Percentiles rank a stretch among this genome's conserved stretches.
phyloP scores from a whole-genome alignment of 2,329 filamentous ascomycete genomes.

The Pleomassaria siparia region DNA sequence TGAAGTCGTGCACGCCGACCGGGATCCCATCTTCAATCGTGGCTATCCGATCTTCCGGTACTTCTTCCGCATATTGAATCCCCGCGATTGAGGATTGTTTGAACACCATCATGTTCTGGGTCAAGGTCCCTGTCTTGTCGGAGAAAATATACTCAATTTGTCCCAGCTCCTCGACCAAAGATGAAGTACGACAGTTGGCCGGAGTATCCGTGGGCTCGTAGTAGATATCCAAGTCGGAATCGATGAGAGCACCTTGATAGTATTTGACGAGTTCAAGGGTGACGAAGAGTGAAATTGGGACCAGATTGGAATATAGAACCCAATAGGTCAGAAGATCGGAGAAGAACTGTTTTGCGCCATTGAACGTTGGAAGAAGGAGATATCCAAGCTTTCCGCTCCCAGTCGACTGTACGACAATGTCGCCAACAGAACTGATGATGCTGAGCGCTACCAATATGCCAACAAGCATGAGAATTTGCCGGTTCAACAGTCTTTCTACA shows the following conservation, averaged over 20 bases:
- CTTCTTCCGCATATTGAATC: constrained; percentile 88
- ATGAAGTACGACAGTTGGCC: constrained; percentile 93
- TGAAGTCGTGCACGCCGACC: constrained; percentile 82
- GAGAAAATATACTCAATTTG: constrained; percentile 99
- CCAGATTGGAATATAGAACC: constrained; percentile 94
- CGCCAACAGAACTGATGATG: constrained; percentile 86
- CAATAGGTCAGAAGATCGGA: constrained; percentile 97
- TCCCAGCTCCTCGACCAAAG: constrained; percentile 91
- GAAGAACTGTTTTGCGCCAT: constrained; percentile 79
- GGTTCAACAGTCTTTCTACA: constrained; percentile 91
- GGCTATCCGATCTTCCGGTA: constrained; percentile 85
- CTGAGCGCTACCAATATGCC: constrained; percentile 81
- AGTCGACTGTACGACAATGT: constrained; percentile 75
- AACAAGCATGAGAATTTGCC: constrained; percentile 87
- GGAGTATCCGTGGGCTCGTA: constrained; percentile 94
- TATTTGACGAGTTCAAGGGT: constrained; percentile 98
- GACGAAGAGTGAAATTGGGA: constrained; percentile 96
- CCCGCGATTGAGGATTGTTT: constrained; percentile 91
- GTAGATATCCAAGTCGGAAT: constrained; percentile 97
- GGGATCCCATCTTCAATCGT: constrained; percentile 76
- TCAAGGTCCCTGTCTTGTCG: constrained; percentile 95
- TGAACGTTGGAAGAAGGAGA: constrained; percentile 62
- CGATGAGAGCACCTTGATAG: constrained; percentile 95
- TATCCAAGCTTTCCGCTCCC: constrained; percentile 67
- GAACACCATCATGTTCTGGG: constrained; percentile 99